Evolutionary conservation across 1,139 yeast species (phyloP).

Genomic region (Wickerhamiella pararugosa): DNA sequence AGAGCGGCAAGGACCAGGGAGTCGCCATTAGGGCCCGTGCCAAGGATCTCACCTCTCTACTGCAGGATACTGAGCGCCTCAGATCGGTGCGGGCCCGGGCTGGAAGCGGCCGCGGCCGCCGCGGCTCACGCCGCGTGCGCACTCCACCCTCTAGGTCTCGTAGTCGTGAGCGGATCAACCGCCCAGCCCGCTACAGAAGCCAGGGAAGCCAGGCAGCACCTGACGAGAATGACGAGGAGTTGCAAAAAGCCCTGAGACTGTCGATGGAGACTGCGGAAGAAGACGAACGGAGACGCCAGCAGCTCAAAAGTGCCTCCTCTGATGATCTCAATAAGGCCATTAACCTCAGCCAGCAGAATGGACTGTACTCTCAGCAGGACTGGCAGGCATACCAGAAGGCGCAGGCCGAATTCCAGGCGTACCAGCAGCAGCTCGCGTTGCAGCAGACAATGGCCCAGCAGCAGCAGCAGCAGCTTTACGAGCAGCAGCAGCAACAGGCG

Average conservation of each 20-base stretch:
- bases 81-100: slow-evolving; percentile 41
- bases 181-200: slow-evolving; percentile 5
- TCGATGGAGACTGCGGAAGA: slow-evolving; percentile 75
- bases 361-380: slow-evolving; percentile 29
- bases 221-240: slow-evolving; percentile 60
- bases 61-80: slow-evolving; percentile 75
- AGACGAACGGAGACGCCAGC: slow-evolving; percentile 46
- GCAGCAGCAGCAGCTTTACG: slow-evolving; percentile 24
- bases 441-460: slow-evolving; percentile 18
- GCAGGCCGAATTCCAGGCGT: slow-evolving; percentile 26
- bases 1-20: slow-evolving; percentile 73
- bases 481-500: slow-evolving; percentile 21
- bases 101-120: slow-evolving; percentile 6
- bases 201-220: slow-evolving; percentile 10
- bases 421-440: slow-evolving; percentile 25
- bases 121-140: slow-evolving; percentile 11
- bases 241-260: slow-evolving; percentile 70
- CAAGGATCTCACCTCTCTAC: slow-evolving; percentile 64
- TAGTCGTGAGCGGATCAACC: background rate
- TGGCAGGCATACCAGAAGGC: slow-evolving; percentile 22
- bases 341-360: slow-evolving; percentile 76
- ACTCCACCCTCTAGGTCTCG: background rate
- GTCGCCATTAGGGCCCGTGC: slow-evolving; percentile 82
- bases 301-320: slow-evolving; percentile 31
- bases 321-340: slow-evolving; percentile 72